A percentile compares a stretch with the other conserved stretches of the same genome.
Evolutionary conservation across 106 monocot genomes (phyloP).

Genomic region (Triglochin maritima): DNA sequence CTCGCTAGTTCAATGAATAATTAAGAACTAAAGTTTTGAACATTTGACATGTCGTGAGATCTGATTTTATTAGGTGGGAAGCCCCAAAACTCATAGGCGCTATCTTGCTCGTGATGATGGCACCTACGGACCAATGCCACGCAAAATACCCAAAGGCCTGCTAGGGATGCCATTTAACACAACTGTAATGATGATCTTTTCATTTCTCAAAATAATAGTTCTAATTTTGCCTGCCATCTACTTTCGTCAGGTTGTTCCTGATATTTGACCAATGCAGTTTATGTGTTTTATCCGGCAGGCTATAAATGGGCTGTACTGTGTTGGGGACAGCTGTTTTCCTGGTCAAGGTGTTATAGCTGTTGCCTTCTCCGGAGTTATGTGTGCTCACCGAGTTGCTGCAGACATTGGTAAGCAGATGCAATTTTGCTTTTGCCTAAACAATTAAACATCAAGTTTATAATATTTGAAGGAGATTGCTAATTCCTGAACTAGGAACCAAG

Average conservation of each 20-base stretch:
- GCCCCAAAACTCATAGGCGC: constrained; percentile 83
- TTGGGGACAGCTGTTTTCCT: constrained; percentile 97
- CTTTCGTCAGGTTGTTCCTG: not conserved
- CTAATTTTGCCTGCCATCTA: too few relatives aligned
- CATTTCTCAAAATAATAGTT: too few relatives aligned
- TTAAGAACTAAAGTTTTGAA: too few relatives aligned
- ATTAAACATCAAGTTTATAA: not conserved
- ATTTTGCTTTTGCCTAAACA: not conserved
- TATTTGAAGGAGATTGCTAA: not conserved
- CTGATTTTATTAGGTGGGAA: constrained; percentile 49
- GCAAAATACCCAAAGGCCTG: constrained; percentile 67
- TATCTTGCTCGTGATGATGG: constrained; percentile 86
- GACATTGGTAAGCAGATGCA: constrained; percentile 66
- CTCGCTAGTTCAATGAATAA: too few relatives aligned
- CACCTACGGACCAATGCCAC: constrained; percentile 96
- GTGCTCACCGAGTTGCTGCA: constrained; percentile 98
- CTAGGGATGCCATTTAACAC: constrained; percentile 98
- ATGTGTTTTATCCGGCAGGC: constrained; percentile 29
- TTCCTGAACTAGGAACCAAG: not conserved
- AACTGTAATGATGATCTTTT: constrained; percentile 37
- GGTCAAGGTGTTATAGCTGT: constrained; percentile 99
- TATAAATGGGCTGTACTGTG: constrained; percentile 87
- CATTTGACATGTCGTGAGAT: not conserved
- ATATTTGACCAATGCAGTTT: not conserved
- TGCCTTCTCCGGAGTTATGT: constrained; percentile 95